These are phyloP conservation scores for Durio zibethinus DNA, from an alignment of 345 rosid genomes.

Conservation along the genomic window DNA sequence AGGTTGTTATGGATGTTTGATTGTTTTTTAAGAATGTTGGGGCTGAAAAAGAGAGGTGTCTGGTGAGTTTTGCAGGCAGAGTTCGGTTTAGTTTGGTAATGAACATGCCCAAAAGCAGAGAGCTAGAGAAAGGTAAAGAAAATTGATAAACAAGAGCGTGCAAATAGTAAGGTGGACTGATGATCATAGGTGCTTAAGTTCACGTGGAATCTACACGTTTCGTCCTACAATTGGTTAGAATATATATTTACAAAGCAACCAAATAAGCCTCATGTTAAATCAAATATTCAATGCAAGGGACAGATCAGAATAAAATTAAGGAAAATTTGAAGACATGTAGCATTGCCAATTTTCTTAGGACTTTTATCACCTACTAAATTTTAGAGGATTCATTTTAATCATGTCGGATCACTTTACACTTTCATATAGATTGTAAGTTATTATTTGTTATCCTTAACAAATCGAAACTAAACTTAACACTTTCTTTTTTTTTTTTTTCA, in stretches of 20 bases:
- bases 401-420: too few relatives aligned
- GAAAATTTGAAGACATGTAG: too few relatives aligned
- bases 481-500: too few relatives aligned
- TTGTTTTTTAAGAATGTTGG: slow-evolving; percentile 6
- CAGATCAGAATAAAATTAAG: too few relatives aligned
- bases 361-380: too few relatives aligned
- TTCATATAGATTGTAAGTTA: too few relatives aligned
- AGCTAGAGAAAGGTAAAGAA: not conserved
- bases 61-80: slow-evolving; percentile 4
- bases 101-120: slow-evolving; percentile 2
- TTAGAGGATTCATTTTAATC: too few relatives aligned
- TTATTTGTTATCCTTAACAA: too few relatives aligned
- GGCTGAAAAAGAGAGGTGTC: slow-evolving; percentile 12
- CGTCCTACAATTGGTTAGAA: not conserved
- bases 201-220: not conserved
- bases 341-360: not conserved
- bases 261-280: not conserved
- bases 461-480: too few relatives aligned
- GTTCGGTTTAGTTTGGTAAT: not conserved
- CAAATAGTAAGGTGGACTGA: too few relatives aligned
- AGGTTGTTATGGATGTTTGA: slow-evolving; percentile 3
- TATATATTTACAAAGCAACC: not conserved
- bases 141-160: not conserved
- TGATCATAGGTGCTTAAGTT: not conserved
- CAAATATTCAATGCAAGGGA: too few relatives aligned